Base-by-base conservation (phyloP, 805 yeast genomes). In the Schizosaccharomyces lindneri region DNA sequence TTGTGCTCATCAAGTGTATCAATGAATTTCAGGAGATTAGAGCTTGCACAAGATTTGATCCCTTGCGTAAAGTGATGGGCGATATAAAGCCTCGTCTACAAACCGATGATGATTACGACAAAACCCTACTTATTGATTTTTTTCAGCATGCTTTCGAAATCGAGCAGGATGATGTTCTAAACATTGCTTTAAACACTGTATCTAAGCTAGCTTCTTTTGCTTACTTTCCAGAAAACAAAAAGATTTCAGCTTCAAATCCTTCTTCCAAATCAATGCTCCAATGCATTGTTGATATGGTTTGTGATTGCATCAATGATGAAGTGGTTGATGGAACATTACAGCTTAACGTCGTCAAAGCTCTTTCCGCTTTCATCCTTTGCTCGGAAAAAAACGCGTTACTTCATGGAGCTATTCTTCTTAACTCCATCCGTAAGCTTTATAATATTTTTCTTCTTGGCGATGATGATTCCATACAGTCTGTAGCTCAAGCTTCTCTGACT, bases 401-500 rank as follows among this genome's bases (percentile, higher is more conserved):
- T 24, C 98, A 94, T 69, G 97, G 97, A 1, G 85, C 88, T 7
- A 81, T 89, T 0, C 74, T 93, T 61, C 75, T 93, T 64, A 87
- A 85, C 68, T 96, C 97, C 0, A 83, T 94, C 46, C 80, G 97
- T 70, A 95, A 87, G 68, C 86, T 90, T 36, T 93, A 90, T 74
- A 88, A 88, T 70, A 85, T 94, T 36, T 94, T 90, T 68, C 83
- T 93, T 55, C 78, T 87, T 62, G 87, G 96, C 0, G 75, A 85
- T 64, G 82, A 84, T 21, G 81, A 90, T 3, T 75, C 85, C 31
- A 90, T 88, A 69, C 97, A 93, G 72, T 85, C 88, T 1, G 82
- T 89, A 63, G 97, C 98, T 0, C 97, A 94, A 73, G 97, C 96
- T 1, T 84, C 93, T 7, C 76, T 93, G 65, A 86, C 94, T 2